These are phyloP conservation scores for Rhodotorula diobovata DNA, from an alignment of 768 basidiomycete species.

Conservation along the genomic window DNA sequence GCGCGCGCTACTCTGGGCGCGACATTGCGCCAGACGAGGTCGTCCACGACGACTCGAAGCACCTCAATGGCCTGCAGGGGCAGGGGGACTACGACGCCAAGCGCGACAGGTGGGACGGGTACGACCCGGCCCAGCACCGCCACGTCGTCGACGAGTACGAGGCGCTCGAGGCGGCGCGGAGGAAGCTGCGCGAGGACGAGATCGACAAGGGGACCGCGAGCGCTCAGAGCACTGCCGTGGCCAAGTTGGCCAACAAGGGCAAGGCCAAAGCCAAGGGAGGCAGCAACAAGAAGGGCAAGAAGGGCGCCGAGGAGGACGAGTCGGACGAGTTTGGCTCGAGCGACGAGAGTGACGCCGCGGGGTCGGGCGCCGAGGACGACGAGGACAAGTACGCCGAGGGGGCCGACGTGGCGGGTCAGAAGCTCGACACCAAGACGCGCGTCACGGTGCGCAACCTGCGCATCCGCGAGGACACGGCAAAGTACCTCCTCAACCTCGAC, in stretches of 20 bases:
- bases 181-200: slow-evolving; percentile 89
- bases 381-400: slow-evolving; percentile 98
- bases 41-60: slow-evolving; percentile 67
- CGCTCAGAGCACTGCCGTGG: slow-evolving; percentile 80
- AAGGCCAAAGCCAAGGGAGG: slow-evolving; percentile 49
- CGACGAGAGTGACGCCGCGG: slow-evolving; percentile 67
- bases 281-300: slow-evolving; percentile 23
- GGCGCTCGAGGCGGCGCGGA: slow-evolving; percentile 81
- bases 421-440: slow-evolving; percentile 96
- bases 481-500: slow-evolving; percentile 95
- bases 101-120: slow-evolving; percentile 97
- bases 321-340: slow-evolving; percentile 90
- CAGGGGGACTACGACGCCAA: slow-evolving; percentile 72
- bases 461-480: slow-evolving; percentile 98
- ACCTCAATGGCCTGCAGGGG: slow-evolving; percentile 44
- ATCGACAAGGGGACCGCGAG: slow-evolving; percentile 89
- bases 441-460: slow-evolving; percentile 97
- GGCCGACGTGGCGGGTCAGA: slow-evolving; percentile 95
- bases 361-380: slow-evolving; percentile 59
- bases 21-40: slow-evolving; percentile 89
- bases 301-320: slow-evolving; percentile 66
- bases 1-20: slow-evolving; percentile 85
- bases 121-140: slow-evolving; percentile 81
- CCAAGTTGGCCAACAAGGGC: slow-evolving; percentile 85
- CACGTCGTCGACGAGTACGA: slow-evolving; percentile 88